These are phyloP conservation scores for Dispira simplex DNA, from an alignment of 192 early-diverging fungal genomes.

Conservation along the genomic window DNA sequence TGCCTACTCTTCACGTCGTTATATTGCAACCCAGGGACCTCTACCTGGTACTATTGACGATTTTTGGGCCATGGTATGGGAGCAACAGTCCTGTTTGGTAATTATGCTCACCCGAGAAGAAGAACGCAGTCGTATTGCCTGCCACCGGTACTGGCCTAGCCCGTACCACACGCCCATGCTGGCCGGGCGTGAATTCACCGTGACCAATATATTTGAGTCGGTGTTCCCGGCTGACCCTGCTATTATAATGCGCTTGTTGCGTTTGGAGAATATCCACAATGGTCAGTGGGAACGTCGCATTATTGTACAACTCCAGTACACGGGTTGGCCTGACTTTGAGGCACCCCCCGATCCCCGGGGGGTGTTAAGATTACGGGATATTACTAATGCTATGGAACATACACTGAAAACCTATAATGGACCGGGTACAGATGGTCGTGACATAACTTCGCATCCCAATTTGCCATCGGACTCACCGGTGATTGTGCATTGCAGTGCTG, in stretches of 20 bases:
- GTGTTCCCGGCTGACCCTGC: conserved; percentile 29
- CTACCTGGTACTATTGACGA: conserved; percentile 50
- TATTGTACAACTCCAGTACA: conserved; percentile 56
- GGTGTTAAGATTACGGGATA: conserved; percentile 39
- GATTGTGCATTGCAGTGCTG: conserved; percentile 76
- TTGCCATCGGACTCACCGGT: conserved; percentile 29
- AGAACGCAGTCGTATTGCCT: conserved; percentile 55
- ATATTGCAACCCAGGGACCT: conserved; percentile 86
- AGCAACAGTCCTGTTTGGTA: conserved; percentile 56
- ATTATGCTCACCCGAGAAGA: conserved; percentile 81
- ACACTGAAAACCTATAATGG: not conserved
- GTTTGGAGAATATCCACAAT: conserved; percentile 18
- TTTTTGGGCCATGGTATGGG: conserved; percentile 87
- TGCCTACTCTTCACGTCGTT: conserved; percentile 29
- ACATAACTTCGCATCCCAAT: too few relatives aligned
- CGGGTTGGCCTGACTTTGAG: conserved; percentile 75
- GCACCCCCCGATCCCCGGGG: conserved; percentile 38
- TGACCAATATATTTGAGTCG: conserved; percentile 36
- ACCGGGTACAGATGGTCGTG: too few relatives aligned
- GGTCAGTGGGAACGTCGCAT: not conserved
- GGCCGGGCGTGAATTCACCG: conserved; percentile 30
- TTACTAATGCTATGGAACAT: conserved; percentile 18
- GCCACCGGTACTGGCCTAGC: conserved; percentile 76
- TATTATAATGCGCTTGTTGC: conserved; percentile 39
- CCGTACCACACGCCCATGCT: conserved; percentile 23